Percentiles rank a stretch among this genome's conserved stretches.
Conservation (phyloP, 2,329 filamentous ascomycete genomes). For the Fusarium heterosporum region DNA sequence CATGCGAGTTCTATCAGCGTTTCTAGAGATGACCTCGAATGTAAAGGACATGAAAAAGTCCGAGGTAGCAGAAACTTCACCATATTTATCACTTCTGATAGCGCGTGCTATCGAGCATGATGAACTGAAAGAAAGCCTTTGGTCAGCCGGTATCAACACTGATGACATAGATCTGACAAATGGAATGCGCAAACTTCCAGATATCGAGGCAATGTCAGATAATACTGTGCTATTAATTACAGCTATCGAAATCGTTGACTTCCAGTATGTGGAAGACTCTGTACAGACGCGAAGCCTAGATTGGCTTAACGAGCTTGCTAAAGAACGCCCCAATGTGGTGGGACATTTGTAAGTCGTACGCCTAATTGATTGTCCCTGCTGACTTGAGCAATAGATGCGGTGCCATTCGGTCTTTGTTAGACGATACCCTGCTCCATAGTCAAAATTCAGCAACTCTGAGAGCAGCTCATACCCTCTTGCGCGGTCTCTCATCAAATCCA, state of each 20-base stretch:
- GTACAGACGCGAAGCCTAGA: conserved; percentile 69
- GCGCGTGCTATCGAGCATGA: conserved; percentile 66
- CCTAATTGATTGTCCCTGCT: background rate
- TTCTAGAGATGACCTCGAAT: conserved; percentile 58
- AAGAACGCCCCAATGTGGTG: conserved; percentile 66
- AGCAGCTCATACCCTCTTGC: conserved; percentile 70
- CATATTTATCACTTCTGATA: conserved; percentile 71
- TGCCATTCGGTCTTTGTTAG: conserved; percentile 68
- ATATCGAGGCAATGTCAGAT: conserved; percentile 64
- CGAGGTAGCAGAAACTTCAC: conserved; percentile 55
- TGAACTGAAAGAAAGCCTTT: conserved; percentile 72
- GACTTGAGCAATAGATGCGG: conserved; percentile 58
- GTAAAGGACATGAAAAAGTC: conserved; percentile 24
- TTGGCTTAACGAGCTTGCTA: conserved; percentile 70
- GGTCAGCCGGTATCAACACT: conserved; percentile 67
- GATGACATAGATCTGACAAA: conserved; percentile 48
- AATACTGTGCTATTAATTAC: conserved; percentile 72
- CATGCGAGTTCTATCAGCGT: conserved; percentile 70
- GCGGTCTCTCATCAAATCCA: conserved; percentile 66
- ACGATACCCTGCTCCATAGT: conserved; percentile 71
- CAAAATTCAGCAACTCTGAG: conserved; percentile 71
- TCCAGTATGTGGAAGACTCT: conserved; percentile 71
- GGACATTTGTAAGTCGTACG: conserved; percentile 64
- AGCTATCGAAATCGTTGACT: conserved; percentile 74
- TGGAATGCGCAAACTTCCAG: conserved; percentile 43